Conservation (phyloP, 148 eudicot species). For the Spergularia marina region DNA sequence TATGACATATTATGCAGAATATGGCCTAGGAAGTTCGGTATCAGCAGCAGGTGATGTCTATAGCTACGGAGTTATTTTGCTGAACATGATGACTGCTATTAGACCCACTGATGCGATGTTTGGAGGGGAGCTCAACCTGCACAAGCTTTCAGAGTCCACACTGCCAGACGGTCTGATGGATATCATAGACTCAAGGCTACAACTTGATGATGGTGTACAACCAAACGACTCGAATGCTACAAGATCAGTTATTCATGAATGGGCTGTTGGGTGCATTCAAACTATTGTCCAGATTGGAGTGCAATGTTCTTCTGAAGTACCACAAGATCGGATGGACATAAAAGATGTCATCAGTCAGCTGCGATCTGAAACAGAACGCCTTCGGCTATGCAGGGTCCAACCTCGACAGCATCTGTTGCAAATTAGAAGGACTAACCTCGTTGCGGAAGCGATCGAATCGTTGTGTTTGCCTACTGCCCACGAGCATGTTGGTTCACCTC, state of each 20-base stretch:
- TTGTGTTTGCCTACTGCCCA: no score
- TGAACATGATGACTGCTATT: constrained; percentile 15
- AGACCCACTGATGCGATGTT: constrained; percentile 13
- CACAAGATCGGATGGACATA: constrained; percentile 11
- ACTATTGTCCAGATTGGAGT: constrained; percentile 4
- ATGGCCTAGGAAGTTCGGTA: constrained; percentile 8
- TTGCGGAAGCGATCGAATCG: no score
- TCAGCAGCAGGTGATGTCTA: constrained; percentile 13
- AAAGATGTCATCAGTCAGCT: constrained; percentile 15
- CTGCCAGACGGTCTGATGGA: constrained; percentile 5
- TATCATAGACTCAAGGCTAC: constrained; percentile 11
- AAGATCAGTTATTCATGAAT: background rate
- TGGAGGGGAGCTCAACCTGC: constrained; percentile 12
- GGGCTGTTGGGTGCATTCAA: constrained; percentile 7
- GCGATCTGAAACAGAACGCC: background rate
- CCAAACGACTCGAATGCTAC: background rate
- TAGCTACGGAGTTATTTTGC: constrained; percentile 18
- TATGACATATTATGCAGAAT: background rate
- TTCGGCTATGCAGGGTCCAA: background rate
- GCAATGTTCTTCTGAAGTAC: constrained; percentile 12
- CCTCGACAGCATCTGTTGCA: constrained; percentile 1
- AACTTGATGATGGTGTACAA: constrained; percentile 3
- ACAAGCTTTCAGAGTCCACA: constrained; percentile 7
- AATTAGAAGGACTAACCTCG: no score
- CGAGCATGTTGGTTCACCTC: no score